Evolutionary conservation across 495 filamentous ascomycete genomes (phyloP).

Genomic region (Xylaria castorea): DNA sequence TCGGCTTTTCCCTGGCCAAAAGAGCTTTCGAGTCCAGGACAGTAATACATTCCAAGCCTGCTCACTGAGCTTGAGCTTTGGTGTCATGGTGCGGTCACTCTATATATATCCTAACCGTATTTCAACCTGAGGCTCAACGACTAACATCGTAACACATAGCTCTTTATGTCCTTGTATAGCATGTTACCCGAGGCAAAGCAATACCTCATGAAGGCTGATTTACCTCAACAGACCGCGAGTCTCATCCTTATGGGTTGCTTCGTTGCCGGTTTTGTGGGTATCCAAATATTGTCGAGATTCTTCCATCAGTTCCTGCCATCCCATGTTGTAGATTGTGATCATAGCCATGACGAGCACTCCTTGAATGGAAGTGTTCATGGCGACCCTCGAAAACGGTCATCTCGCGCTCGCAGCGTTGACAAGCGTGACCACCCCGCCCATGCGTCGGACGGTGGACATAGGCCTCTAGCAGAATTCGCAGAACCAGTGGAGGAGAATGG

Average conservation of each 20-base stretch:
- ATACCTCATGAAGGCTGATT: constrained; percentile 73
- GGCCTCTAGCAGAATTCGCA: constrained; percentile 14
- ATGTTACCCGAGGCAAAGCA: constrained; percentile 87
- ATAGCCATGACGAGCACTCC: constrained; percentile 69
- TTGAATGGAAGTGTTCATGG: constrained; percentile 40
- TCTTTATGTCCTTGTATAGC: constrained; percentile 92
- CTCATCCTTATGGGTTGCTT: constrained; percentile 80
- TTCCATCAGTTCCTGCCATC: constrained; percentile 87
- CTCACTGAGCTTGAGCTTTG: constrained; percentile 90
- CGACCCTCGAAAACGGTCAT: constrained; percentile 39
- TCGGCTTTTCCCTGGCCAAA: constrained; percentile 71
- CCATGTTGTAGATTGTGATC: constrained; percentile 92
- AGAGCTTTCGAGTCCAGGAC: constrained; percentile 84
- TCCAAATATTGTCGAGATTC: constrained; percentile 78
- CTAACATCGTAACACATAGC: constrained; percentile 55
- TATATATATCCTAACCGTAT: constrained; percentile 17
- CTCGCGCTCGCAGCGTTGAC: constrained; percentile 33
- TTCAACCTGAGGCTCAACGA: constrained; percentile 21
- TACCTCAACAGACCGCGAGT: constrained; percentile 69
- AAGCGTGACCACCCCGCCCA: constrained; percentile 4
- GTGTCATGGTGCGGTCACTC: constrained; percentile 81
- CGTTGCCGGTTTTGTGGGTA: constrained; percentile 80
- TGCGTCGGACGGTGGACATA: constrained; percentile 20
- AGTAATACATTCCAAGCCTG: constrained; percentile 86
- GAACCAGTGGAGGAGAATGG: constrained; percentile 31